Base-by-base conservation (phyloP, 805 yeast species). In the Maudiozyma pseudohumilis region DNA sequence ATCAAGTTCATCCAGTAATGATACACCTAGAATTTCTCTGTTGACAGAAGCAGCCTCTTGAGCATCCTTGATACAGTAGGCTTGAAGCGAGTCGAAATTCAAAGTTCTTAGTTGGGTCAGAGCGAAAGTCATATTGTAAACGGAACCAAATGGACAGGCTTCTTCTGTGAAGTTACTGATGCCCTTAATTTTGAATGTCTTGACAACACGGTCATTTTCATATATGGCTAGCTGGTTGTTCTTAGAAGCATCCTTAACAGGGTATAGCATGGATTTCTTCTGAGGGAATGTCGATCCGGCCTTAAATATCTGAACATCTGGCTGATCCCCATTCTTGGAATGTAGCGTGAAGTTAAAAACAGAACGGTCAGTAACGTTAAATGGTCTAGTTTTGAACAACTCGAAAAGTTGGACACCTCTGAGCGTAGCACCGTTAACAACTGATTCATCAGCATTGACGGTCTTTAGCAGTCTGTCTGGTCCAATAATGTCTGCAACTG, bases 401-500 rank as follows among this genome's bases (percentile, higher is more conserved):
- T 75, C 70, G n/a, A 86, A 75, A 27, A 85, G 64, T 34, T 75
- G 68, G 29, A 86, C 80, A 16, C 92, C 97, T 46, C 87, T 72
- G 27, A 82, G 64, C n/a, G 95, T 76, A 2, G 94, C 75, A 35
- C 98, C 98, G 49, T 84, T 69, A 11, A 85, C 95, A 36, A 85
- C 85, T 32, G 96, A 78, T 64, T 92, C 98, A 60, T 92, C 98
- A 0, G 98, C 92, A 59, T 92, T 92, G 32, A 92, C 94, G 36
- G 80, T 84, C 58, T 80, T 86, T 17, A 94, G 70, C 28, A 88
- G 66, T 35, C 65, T 55, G 2, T 74, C 79, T 15, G 74, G 74
- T 1, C 80, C 85, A 29, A 79, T 62, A 31, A 76, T 64, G 2
- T 70, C 55, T 2, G 56, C 43, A 41, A 85, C 63, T 37, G 70